phyloP scores from a whole-genome alignment of 495 filamentous ascomycete genomes.

The Aspergillus cristatus region DNA sequence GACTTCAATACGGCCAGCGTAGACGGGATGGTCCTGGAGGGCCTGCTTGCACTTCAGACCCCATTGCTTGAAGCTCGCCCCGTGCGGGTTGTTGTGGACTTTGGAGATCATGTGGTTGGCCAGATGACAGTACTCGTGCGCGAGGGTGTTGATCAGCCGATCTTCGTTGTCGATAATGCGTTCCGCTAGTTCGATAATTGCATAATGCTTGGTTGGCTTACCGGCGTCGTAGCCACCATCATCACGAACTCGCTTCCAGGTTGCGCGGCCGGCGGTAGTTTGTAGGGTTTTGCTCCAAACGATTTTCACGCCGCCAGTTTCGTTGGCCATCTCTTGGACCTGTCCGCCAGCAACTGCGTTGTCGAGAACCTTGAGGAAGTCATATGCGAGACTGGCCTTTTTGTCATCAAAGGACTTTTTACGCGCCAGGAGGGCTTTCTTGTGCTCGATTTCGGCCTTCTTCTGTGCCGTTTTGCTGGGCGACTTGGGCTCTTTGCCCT shows the following conservation, averaged over 20 bases:
- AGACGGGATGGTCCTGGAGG: conserved; percentile 32
- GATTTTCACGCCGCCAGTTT: conserved; percentile 69
- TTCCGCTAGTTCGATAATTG: conserved; percentile 77
- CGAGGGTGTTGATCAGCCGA: conserved; percentile 74
- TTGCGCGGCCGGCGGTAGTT: conserved; percentile 80
- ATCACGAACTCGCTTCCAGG: conserved; percentile 58
- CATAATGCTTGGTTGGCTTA: conserved; percentile 46
- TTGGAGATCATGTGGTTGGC: conserved; percentile 75
- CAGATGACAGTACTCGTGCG: conserved; percentile 94
- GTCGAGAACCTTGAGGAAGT: conserved; percentile 71
- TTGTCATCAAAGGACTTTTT: conserved; percentile 57
- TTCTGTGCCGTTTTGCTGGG: conserved; percentile 35
- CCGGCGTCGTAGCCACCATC: conserved; percentile 5
- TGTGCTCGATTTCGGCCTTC: conserved; percentile 34
- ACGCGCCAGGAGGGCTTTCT: conserved; percentile 28
- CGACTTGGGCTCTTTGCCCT: conserved; percentile 19
- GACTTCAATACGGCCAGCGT: conserved; percentile 54
- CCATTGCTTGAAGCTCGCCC: conserved; percentile 72
- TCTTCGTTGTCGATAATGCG: conserved; percentile 74
- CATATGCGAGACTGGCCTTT: conserved; percentile 57
- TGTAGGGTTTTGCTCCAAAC: conserved; percentile 78
- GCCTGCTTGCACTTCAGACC: conserved; percentile 38
- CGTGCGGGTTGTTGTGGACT: conserved; percentile 64
- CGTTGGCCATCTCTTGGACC: conserved; percentile 47
- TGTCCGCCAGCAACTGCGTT: conserved; percentile 50